Percentiles rank a stretch among this genome's conserved stretches.
Conservation (phyloP, 2,329 filamentous ascomycete genomes). For the Monosporascus sp. region DNA sequence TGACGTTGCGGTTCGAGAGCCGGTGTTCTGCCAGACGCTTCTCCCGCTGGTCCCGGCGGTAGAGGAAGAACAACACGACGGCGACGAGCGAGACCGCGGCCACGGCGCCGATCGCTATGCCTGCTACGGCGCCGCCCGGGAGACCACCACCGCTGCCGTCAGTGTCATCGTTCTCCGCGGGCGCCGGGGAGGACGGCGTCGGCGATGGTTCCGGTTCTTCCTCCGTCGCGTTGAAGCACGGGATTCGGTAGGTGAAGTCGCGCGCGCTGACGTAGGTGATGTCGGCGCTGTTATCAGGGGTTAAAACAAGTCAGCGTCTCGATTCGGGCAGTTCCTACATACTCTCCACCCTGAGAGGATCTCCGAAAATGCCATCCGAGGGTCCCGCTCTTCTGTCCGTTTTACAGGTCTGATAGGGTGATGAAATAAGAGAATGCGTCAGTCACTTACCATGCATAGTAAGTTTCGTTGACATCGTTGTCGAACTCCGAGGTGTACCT, state of each 20-base stretch:
- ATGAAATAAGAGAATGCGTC: neutral
- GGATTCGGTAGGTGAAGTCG: constrained; percentile 27
- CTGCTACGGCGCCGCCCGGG: constrained; percentile 1
- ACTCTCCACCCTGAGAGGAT: too few relatives aligned
- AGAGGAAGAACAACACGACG: constrained; percentile 2
- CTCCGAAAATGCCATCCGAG: too few relatives aligned
- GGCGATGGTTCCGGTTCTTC: neutral
- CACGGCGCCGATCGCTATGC: constrained; percentile 1
- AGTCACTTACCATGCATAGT: constrained; percentile 36
- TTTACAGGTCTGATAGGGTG: too few relatives aligned
- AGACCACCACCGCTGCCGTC: neutral
- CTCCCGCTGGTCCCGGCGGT: constrained; percentile 3
- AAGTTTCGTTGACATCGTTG: constrained; percentile 31
- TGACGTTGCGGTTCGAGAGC: constrained; percentile 1
- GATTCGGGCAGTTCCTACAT: too few relatives aligned
- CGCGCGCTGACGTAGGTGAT: constrained; percentile 35
- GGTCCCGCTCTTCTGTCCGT: too few relatives aligned
- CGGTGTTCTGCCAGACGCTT: constrained; percentile 1
- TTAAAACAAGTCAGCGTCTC: too few relatives aligned
- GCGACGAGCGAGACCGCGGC: neutral
- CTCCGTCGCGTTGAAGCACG: constrained; percentile 40
- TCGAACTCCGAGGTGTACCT: constrained; percentile 40
- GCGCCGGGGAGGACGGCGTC: neutral
- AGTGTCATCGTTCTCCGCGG: neutral
- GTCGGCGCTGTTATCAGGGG: constrained; percentile 27